Evolutionary conservation across 2,329 filamentous ascomycete genomes (phyloP).

Genomic region (Xylariales sp.): DNA sequence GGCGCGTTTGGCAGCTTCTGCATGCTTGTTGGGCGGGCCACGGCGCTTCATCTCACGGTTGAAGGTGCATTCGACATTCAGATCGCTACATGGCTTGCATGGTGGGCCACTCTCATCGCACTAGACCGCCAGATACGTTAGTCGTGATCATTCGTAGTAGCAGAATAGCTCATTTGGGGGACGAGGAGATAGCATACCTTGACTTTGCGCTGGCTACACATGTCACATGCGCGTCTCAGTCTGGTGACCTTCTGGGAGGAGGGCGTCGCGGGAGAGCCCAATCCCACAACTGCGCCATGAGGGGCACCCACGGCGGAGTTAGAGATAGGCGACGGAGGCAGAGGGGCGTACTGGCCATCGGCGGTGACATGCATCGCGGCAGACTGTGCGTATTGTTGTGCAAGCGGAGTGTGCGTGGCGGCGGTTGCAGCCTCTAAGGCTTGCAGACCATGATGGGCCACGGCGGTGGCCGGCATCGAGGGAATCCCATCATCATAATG

Average conservation of each 20-base stretch:
- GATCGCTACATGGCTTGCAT: slow-evolving; percentile 52
- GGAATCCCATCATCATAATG: slow-evolving; percentile 8
- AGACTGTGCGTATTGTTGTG: slow-evolving; percentile 28
- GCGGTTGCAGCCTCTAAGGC: slow-evolving; percentile 5
- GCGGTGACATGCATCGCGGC: slow-evolving; percentile 24
- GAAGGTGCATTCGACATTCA: slow-evolving; percentile 55
- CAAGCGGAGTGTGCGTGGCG: slow-evolving; percentile 12
- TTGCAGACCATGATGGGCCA: slow-evolving; percentile 6
- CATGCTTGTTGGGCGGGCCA: slow-evolving; percentile 56
- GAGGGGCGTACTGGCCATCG: slow-evolving; percentile 8
- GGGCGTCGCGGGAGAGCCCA: slow-evolving; percentile 3
- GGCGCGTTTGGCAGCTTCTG: slow-evolving; percentile 48
- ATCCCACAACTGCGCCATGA: no score
- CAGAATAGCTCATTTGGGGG: background rate
- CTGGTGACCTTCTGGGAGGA: slow-evolving; percentile 43
- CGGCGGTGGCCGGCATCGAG: slow-evolving; percentile 8
- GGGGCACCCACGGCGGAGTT: no score
- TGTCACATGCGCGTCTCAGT: slow-evolving; percentile 54
- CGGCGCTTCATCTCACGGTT: slow-evolving; percentile 53
- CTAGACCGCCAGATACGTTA: slow-evolving; percentile 17
- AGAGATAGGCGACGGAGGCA: background rate
- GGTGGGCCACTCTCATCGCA: slow-evolving; percentile 54
- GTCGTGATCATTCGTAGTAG: background rate
- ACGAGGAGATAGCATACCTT: slow-evolving; percentile 32
- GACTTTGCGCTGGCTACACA: slow-evolving; percentile 59